Percentiles rank a stretch among this genome's conserved stretches.
These are phyloP conservation scores for Talaromyces thailandensis DNA, from an alignment of 495 filamentous ascomycete genomes.

Conservation along the genomic window DNA sequence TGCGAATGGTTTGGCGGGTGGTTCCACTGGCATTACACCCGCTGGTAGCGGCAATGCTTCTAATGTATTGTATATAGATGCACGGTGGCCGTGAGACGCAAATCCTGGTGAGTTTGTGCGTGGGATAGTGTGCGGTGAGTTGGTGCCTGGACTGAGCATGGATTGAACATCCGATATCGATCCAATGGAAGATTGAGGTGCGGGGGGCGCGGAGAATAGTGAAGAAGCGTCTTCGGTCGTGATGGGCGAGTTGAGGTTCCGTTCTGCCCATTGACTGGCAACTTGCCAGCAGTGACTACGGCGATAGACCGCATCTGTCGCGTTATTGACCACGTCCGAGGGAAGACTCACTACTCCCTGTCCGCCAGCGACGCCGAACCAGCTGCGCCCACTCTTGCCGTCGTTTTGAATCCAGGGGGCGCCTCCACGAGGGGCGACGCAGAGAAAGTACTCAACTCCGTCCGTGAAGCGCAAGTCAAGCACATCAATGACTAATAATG, in stretches of 20 bases:
- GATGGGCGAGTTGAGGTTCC: constrained; percentile 27
- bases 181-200: constrained; percentile 33
- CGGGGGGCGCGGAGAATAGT: constrained; percentile 29
- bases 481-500: constrained; percentile 82
- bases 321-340: constrained; percentile 75
- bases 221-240: constrained; percentile 35
- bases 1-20: constrained; percentile 27
- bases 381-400: constrained; percentile 55
- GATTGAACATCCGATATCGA: constrained; percentile 27
- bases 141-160: constrained; percentile 20
- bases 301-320: constrained; percentile 82
- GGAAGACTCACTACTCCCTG: constrained; percentile 68
- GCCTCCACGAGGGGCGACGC: constrained; percentile 72
- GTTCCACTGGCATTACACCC: constrained; percentile 39
- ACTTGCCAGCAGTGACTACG: constrained; percentile 87
- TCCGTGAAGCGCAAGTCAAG: constrained; percentile 67
- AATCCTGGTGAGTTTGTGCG: constrained; percentile 33
- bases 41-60: constrained; percentile 43
- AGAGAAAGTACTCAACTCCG: constrained; percentile 94
- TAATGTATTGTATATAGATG: constrained; percentile 39
- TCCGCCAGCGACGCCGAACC: constrained; percentile 71
- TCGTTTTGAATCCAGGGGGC: constrained; percentile 78
- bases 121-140: constrained; percentile 30
- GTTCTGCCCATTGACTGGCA: constrained; percentile 63
- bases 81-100: constrained; percentile 25